Conservation (phyloP, 2,329 filamentous ascomycete genomes). For the Aphanocladium album region DNA sequence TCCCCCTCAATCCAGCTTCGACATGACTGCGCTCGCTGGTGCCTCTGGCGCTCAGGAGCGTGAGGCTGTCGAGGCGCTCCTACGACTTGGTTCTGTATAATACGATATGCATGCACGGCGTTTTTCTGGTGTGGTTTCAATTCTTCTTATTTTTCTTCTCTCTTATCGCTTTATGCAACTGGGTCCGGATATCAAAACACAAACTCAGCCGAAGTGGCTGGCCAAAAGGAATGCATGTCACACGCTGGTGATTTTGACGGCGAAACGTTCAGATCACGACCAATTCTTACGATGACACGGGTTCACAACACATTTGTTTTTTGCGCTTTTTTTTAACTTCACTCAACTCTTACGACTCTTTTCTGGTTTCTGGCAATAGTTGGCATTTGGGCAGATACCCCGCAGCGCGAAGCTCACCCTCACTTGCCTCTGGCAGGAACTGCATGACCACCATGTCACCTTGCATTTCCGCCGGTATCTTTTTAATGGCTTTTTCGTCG, state of each 20-base stretch:
- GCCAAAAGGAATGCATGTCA: constrained; percentile 25
- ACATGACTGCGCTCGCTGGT: constrained; percentile 46
- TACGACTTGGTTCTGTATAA: constrained; percentile 77
- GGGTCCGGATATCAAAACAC: constrained; percentile 19
- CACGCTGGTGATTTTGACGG: constrained; percentile 14
- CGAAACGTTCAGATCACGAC: constrained; percentile 1
- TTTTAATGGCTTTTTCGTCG: constrained; percentile 6
- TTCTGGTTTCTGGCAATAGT: constrained; percentile 4
- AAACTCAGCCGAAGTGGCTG: constrained; percentile 18
- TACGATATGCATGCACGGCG: constrained; percentile 49
- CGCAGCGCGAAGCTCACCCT: constrained; percentile 11
- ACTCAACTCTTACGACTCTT: background rate
- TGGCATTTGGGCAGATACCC: constrained; percentile 15
- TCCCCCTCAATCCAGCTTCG: constrained; percentile 46
- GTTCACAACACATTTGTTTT: constrained; percentile 1
- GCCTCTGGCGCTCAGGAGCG: constrained; percentile 68
- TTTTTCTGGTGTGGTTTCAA: constrained; percentile 28
- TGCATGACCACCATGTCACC: background rate
- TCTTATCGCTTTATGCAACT: constrained; percentile 14
- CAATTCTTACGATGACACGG: constrained; percentile 10
- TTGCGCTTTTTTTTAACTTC: background rate
- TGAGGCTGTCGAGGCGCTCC: constrained; percentile 74
- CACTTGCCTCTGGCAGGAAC: constrained; percentile 1
- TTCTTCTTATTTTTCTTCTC: constrained; percentile 11
- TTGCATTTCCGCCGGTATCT: constrained; percentile 4